phyloP scores from a whole-genome alignment of 164 flowering plant genomes.

The Tetracentron sinense region DNA sequence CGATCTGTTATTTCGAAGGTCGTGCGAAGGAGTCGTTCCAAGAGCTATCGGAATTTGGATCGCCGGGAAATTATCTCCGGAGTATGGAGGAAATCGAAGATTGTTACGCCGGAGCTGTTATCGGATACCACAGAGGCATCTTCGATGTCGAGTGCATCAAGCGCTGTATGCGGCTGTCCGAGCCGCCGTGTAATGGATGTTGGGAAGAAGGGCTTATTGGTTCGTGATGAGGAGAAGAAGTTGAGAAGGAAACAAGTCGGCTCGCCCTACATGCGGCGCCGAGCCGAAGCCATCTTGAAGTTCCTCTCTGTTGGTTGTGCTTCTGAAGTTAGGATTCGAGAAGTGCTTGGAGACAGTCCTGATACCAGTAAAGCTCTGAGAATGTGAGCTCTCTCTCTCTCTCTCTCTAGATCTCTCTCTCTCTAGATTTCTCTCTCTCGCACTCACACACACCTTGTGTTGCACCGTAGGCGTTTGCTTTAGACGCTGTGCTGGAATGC shows the following conservation, averaged over 20 bases:
- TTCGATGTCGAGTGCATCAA: constrained; percentile 44
- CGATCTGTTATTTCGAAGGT: constrained; percentile 22
- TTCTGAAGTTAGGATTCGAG: constrained; percentile 64
- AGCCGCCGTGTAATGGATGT: constrained; percentile 7
- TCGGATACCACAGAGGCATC: constrained; percentile 17
- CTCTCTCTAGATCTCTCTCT: constrained; percentile 12
- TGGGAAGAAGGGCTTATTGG: neutral
- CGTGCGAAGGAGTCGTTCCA: constrained; percentile 37
- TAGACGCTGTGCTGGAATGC: neutral
- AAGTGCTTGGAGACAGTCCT: constrained; percentile 69
- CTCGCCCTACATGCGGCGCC: constrained; percentile 36
- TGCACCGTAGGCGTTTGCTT: neutral
- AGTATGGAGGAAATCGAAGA: constrained; percentile 5
- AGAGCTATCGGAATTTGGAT: constrained; percentile 21
- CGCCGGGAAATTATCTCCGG: constrained; percentile 9
- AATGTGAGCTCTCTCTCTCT: constrained; percentile 46
- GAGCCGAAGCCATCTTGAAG: constrained; percentile 62
- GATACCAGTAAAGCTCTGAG: constrained; percentile 92
- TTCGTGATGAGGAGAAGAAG: constrained; percentile 1
- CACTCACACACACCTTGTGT: neutral
- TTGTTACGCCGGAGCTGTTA: neutral
- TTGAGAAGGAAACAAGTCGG: constrained; percentile 13
- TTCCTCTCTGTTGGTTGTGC: constrained; percentile 44
- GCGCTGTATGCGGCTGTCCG: constrained; percentile 27
- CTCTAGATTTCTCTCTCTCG: neutral